phyloP scores from a whole-genome alignment of 2,329 filamentous ascomycete genomes.

The Gremmenia infestans region DNA sequence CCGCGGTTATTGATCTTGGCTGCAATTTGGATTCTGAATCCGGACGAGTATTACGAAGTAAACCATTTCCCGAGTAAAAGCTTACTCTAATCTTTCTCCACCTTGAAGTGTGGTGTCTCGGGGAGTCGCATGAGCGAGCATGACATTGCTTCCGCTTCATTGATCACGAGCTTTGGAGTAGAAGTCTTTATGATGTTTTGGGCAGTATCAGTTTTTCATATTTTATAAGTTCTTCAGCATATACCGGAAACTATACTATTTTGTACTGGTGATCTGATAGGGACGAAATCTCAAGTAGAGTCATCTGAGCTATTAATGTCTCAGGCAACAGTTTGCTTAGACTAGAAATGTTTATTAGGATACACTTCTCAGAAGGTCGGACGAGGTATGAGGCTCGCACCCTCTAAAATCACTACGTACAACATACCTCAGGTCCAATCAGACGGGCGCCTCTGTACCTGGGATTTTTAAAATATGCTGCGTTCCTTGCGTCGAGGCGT shows the following conservation, averaged over 20 bases:
- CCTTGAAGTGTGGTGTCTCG: constrained; percentile 18
- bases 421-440: neutral
- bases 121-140: constrained; percentile 20
- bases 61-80: constrained; percentile 9
- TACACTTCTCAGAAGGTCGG: neutral
- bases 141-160: constrained; percentile 15
- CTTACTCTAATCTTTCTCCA: constrained; percentile 11
- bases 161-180: constrained; percentile 11
- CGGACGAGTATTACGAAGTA: constrained; percentile 11
- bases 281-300: neutral
- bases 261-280: too few relatives aligned
- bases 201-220: neutral
- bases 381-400: constrained; percentile 15
- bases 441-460: neutral
- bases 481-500: constrained; percentile 24
- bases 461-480: neutral
- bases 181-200: neutral
- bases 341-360: neutral
- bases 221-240: neutral
- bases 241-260: too few relatives aligned
- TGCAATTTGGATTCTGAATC: constrained; percentile 2
- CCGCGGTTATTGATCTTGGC: constrained; percentile 11
- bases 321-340: neutral
- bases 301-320: neutral
- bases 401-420: neutral